These are phyloP conservation scores for Phaeolepiota aurea DNA, from an alignment of 768 basidiomycete genomes.

Conservation along the genomic window DNA sequence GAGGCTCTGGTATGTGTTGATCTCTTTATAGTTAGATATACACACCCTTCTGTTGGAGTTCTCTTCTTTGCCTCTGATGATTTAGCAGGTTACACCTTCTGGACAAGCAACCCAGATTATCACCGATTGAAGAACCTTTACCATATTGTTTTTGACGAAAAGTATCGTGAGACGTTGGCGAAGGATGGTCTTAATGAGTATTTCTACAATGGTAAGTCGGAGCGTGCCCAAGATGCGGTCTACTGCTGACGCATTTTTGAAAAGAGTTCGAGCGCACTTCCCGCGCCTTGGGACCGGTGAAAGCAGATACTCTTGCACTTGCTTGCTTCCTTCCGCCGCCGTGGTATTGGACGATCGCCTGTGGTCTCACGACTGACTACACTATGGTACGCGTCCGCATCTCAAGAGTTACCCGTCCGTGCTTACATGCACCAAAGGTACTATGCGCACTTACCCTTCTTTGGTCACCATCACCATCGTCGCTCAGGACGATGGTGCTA, in stretches of 20 bases:
- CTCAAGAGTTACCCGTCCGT: neutral
- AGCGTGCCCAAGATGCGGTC: neutral
- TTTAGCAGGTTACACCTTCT: slow-evolving; percentile 29
- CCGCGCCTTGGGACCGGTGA: slow-evolving; percentile 18
- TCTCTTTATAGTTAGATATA: too few relatives aligned
- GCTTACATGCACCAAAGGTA: slow-evolving; percentile 9
- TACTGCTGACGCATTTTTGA: neutral
- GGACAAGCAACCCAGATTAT: slow-evolving; percentile 25
- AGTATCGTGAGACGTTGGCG: slow-evolving; percentile 23
- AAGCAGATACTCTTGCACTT: slow-evolving; percentile 18
- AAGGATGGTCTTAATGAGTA: slow-evolving; percentile 25
- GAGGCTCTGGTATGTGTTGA: too few relatives aligned
- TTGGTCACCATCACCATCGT: slow-evolving; percentile 16
- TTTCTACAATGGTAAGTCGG: slow-evolving; percentile 20
- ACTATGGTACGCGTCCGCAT: slow-evolving; percentile 21
- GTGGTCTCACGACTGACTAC: slow-evolving; percentile 19
- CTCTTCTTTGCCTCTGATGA: neutral
- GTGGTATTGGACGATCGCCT: slow-evolving; percentile 28
- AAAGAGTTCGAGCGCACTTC: slow-evolving; percentile 28
- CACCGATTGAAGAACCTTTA: slow-evolving; percentile 29
- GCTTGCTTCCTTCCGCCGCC: slow-evolving; percentile 21
- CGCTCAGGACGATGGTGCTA: slow-evolving; percentile 22
- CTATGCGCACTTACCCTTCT: slow-evolving; percentile 14
- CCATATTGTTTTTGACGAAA: slow-evolving; percentile 24
- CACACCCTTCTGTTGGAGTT: slow-evolving; percentile 22